Conservation (phyloP, 2,329 filamentous ascomycete species). For the Catunica adiposa region DNA sequence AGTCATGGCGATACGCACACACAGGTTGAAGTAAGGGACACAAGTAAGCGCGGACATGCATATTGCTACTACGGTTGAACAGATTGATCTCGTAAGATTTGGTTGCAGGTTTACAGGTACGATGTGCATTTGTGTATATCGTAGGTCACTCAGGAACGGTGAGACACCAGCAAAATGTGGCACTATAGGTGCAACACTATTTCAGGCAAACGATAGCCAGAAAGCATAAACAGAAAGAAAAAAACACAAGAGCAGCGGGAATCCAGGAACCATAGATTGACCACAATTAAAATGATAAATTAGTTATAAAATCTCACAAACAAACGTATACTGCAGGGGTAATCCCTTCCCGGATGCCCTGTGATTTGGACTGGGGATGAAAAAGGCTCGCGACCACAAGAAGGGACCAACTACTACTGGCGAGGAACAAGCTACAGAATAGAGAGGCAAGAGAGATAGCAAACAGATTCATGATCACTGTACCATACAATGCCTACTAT, state of each 20-base stretch:
- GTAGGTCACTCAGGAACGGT: neutral
- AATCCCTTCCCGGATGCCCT: neutral
- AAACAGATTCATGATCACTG: neutral
- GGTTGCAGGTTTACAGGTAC: neutral
- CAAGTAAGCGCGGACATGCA: neutral
- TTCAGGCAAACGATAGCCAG: neutral
- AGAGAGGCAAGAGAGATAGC: neutral
- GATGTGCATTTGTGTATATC: neutral
- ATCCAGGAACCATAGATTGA: neutral
- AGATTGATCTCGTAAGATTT: neutral
- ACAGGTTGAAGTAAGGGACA: neutral
- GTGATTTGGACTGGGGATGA: neutral
- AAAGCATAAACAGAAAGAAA: neutral
- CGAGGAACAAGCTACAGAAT: neutral
- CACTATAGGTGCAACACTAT: neutral
- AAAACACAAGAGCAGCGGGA: neutral
- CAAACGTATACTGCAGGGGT: neutral
- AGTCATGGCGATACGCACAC: neutral
- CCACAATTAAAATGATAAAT: neutral
- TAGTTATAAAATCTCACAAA: neutral
- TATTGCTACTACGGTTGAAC: neutral
- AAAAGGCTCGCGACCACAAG: neutral
- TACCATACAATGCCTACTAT: too few species aligned
- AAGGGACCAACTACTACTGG: neutral
- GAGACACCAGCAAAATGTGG: neutral